Conservation (phyloP, 2,329 filamentous ascomycete genomes). For the Colletotrichum cuscutae region DNA sequence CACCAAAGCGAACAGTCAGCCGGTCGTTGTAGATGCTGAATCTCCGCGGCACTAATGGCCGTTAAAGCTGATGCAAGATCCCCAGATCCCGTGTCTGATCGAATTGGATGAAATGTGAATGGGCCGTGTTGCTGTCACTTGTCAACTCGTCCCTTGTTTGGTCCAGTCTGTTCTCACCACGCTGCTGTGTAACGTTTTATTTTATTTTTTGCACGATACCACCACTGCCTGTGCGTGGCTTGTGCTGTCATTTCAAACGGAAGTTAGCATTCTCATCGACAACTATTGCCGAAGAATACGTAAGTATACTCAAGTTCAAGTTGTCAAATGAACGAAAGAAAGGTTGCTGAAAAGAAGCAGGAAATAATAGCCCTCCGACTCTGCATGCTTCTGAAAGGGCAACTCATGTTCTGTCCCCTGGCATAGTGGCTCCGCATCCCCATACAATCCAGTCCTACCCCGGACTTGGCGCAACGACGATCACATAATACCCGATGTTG, state of each 20-base stretch:
- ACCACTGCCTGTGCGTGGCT: not conserved
- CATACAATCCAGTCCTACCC: constrained; percentile 29
- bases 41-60: constrained; percentile 40
- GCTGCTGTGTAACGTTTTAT: not conserved
- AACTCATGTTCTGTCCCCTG: not conserved
- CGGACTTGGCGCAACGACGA: constrained; percentile 25
- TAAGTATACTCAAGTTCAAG: not conserved
- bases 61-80: constrained; percentile 24
- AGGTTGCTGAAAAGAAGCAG: not conserved
- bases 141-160: not conserved
- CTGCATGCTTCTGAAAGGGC: not conserved
- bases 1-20: constrained; percentile 15
- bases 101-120: constrained; percentile 6
- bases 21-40: constrained; percentile 34
- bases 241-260: not conserved
- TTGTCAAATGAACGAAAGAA: not conserved
- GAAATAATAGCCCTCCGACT: not conserved
- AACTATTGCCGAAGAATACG: not conserved
- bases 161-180: not conserved
- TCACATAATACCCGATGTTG: constrained; percentile 15
- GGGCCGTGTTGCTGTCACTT: not conserved
- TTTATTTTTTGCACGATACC: not conserved
- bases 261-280: not conserved
- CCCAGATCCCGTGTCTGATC: not conserved
- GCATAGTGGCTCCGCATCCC: constrained; percentile 19